A percentile compares a stretch with the other conserved stretches of the same genome.
Evolutionary conservation across 1,284 basidiomycete species (phyloP).

Genomic region (Puccinia sorghi): DNA sequence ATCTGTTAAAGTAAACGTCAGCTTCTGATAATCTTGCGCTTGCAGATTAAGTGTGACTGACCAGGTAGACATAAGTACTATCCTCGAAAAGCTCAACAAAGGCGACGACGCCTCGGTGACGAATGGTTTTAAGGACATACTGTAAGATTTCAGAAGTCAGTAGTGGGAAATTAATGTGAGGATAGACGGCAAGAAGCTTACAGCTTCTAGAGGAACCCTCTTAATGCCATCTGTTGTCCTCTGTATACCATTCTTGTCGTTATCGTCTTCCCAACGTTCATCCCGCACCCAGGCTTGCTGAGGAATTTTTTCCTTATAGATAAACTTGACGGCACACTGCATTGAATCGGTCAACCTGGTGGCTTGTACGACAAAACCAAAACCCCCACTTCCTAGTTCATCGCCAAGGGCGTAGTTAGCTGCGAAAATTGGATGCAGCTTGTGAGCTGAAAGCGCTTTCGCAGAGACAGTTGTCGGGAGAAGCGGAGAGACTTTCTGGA

Average conservation of each 20-base stretch:
- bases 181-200: not conserved
- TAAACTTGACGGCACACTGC: slow-evolving; percentile 57
- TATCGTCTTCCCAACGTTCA: slow-evolving; percentile 53
- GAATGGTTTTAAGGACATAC: slow-evolving; percentile 57
- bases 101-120: slow-evolving; percentile 56
- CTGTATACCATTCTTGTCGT: slow-evolving; percentile 54
- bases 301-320: slow-evolving; percentile 58
- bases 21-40: too few relatives aligned
- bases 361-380: slow-evolving; percentile 57
- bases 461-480: slow-evolving; percentile 31
- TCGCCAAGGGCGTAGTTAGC: slow-evolving; percentile 25
- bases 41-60: too few relatives aligned
- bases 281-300: slow-evolving; percentile 56
- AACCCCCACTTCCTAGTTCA: slow-evolving; percentile 56
- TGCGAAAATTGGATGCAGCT: slow-evolving; percentile 22
- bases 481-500: slow-evolving; percentile 12
- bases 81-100: slow-evolving; percentile 57
- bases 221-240: slow-evolving; percentile 52
- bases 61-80: slow-evolving; percentile 56
- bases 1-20: too few relatives aligned
- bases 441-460: slow-evolving; percentile 22
- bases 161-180: not conserved
- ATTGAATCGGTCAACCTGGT: slow-evolving; percentile 52
- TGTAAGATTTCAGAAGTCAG: not conserved
- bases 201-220: slow-evolving; percentile 40